phyloP scores from a whole-genome alignment of 768 basidiomycete species.

The Leccinum rimulosum region DNA sequence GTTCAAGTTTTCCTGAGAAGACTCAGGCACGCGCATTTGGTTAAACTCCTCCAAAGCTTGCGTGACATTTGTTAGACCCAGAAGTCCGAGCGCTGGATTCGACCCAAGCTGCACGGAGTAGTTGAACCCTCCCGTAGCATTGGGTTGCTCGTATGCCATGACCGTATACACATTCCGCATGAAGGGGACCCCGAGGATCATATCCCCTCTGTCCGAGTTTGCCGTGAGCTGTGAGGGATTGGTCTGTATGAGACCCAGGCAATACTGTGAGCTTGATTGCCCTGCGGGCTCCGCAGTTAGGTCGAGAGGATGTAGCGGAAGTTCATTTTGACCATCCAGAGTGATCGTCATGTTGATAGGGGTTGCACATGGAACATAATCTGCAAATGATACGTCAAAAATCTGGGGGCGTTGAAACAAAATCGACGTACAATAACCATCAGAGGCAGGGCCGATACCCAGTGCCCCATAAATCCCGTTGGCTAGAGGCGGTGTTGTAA shows the following conservation, averaged over 20 bases:
- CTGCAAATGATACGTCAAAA: conserved; percentile 36
- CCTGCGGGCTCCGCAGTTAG: conserved; percentile 50
- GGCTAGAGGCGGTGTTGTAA: conserved; percentile 58
- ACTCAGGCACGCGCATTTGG: conserved; percentile 56
- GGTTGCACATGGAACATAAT: conserved; percentile 69
- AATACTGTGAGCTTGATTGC: conserved; percentile 43
- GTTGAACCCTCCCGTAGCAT: conserved; percentile 45
- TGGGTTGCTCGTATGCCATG: conserved; percentile 59
- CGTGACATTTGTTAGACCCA: conserved; percentile 60
- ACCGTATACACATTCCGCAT: conserved; percentile 76
- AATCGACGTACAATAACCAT: conserved; percentile 59
- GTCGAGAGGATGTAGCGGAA: conserved; percentile 75
- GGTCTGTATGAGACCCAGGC: conserved; percentile 68
- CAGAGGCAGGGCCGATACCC: conserved; percentile 53
- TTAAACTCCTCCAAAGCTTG: conserved; percentile 66
- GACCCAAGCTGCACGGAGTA: conserved; percentile 17
- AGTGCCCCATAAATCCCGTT: conserved; percentile 79
- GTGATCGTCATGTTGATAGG: conserved; percentile 73
- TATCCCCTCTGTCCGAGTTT: conserved; percentile 49
- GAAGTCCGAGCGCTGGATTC: conserved; percentile 54
- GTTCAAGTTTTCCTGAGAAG: conserved; percentile 7
- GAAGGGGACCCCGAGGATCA: conserved; percentile 79
- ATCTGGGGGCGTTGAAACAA: neutral
- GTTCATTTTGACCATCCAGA: conserved; percentile 52
- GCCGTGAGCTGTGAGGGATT: conserved; percentile 42